Evolutionary conservation across 371 early-diverging fungal species (phyloP), one percentile per base, ranked within the genome.

Genomic region (Mortierella sp.): DNA sequence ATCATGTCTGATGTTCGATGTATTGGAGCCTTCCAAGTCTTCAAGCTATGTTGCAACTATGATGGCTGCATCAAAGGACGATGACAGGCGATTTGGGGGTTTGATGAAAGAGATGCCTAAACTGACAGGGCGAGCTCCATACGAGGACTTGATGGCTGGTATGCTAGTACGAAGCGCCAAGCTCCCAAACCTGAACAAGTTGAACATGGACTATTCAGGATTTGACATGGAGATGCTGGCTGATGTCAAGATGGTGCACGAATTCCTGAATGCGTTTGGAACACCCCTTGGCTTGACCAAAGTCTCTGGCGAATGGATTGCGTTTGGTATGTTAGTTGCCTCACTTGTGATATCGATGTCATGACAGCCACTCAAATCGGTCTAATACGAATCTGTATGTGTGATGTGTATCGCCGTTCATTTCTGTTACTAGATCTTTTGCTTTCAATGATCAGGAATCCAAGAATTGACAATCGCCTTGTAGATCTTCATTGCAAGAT

Each of bases 171-270:
- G 77, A 28, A 76, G 77, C 34, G 54, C 65, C 17, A 68, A 47
- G 46, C 27, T 76, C 27, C 77, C 77, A 8, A 45, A 25, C n/a
- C 45, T 76, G 21, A 54, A 57, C 39, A 69, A 63, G 27, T 41
- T 76, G 43, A 65, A 69, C 25, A 46, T 76, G 28, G 57, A 64
- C 2, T 61, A 57, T 17, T 49, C 50, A 17, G 69, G 69, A 9
- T 25, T 76, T 14, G 48, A 64, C 43, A 76, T 76, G 77, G 69
- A 76, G 39, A 76, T 68, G 69, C 27, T 76, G 41, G 77, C 77
- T 8, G 69, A 76, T 34, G 48, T 76, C 21, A 76, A 76, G 57
- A 76, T 76, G 77, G 62, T 76, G 1, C 77, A 76, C 29, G 77
- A 76, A 28, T 76, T 76, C 31, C 22, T 76, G 40, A 76, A 76